phyloP scores from a whole-genome alignment of 352 stramenopile species.

The Pythium dissotocum region DNA sequence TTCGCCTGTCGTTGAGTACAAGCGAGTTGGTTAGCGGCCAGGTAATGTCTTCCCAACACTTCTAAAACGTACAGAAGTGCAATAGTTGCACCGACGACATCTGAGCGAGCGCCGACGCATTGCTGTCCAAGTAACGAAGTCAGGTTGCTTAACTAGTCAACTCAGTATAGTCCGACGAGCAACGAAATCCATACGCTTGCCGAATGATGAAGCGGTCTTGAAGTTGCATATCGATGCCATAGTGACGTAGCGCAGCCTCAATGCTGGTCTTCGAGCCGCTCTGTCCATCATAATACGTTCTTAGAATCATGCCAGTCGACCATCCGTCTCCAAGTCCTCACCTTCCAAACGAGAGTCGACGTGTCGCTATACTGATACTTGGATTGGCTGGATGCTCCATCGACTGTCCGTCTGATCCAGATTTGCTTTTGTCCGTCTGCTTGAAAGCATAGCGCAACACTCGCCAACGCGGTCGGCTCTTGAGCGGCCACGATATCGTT shows the following conservation, averaged over 20 bases:
- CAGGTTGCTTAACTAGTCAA: background rate
- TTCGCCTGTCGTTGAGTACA: slow-evolving; percentile 25
- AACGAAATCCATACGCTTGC: slow-evolving; percentile 21
- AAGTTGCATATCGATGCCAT: slow-evolving; percentile 26
- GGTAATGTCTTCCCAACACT: too few species aligned
- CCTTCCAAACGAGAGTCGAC: slow-evolving; percentile 12
- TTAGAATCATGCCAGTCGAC: background rate
- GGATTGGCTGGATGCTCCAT: slow-evolving; percentile 20
- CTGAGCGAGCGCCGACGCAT: slow-evolving; percentile 31
- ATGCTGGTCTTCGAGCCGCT: slow-evolving; percentile 1
- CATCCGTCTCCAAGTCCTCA: background rate
- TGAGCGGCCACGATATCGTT: slow-evolving; percentile 18
- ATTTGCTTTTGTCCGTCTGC: background rate
- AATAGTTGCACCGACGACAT: slow-evolving; percentile 30
- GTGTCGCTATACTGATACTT: slow-evolving; percentile 17
- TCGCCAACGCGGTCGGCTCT: slow-evolving; percentile 9
- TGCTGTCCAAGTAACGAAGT: slow-evolving; percentile 16
- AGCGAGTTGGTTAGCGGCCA: too few species aligned
- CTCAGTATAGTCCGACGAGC: background rate
- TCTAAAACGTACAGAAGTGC: slow-evolving; percentile 30
- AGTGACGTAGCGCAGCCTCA: background rate
- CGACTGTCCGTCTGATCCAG: slow-evolving; percentile 25
- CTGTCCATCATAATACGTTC: background rate
- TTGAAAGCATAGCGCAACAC: slow-evolving; percentile 23
- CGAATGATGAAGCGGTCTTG: slow-evolving; percentile 37